Base-by-base conservation (phyloP, 306 rosid species). In the Vicia sativa region DNA sequence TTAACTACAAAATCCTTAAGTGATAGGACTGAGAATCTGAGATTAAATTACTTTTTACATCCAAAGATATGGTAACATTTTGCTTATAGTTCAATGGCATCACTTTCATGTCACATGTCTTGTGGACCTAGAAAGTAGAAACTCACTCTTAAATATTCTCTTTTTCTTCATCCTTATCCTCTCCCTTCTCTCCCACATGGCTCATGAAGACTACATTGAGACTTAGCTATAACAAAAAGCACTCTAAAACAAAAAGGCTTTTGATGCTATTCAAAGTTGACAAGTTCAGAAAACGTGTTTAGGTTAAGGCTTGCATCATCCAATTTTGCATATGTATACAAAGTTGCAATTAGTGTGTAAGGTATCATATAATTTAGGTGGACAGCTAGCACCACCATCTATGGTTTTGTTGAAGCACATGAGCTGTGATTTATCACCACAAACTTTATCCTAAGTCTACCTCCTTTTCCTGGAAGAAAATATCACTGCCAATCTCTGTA, bases 161-260 rank as follows among this genome's bases (percentile, higher is more conserved):
- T 15, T n/a, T 72, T 67, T 29, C 75, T 53, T 48, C 25, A 72
- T 72, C 66, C 70, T 76, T 68, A 68, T 80, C 79, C 43, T 67
- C 64, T 71, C 59, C 11, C 2, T 62, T 56, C 26, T 31, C 61
- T 29, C 64, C 45, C 45, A 63, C 50, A 31, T 72, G 79, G 79
- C 81, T 62, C 12, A 37, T 68, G 62, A 77, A 68, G 57, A 42
- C 9, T 68, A 28, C 69, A 54, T 55, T 38, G 60, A 67, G 66
- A 61, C 65, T 67, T 46, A 55, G 16, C 41, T 45, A 15, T 68
- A 62, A 68, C 57, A 25, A 57, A 56, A 3, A 23, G 29, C 53
- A 58, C 65, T 21, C 42, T 43, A 61, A 66, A 76, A 67, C 70
- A 76, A 56, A 56, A 46, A 59, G 21, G 13, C 55, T 49, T 49